Evolutionary conservation across 2,329 filamentous ascomycete genomes (phyloP), one percentile per base, ranked within the genome.

Genomic region (Alternaria consortialis): DNA sequence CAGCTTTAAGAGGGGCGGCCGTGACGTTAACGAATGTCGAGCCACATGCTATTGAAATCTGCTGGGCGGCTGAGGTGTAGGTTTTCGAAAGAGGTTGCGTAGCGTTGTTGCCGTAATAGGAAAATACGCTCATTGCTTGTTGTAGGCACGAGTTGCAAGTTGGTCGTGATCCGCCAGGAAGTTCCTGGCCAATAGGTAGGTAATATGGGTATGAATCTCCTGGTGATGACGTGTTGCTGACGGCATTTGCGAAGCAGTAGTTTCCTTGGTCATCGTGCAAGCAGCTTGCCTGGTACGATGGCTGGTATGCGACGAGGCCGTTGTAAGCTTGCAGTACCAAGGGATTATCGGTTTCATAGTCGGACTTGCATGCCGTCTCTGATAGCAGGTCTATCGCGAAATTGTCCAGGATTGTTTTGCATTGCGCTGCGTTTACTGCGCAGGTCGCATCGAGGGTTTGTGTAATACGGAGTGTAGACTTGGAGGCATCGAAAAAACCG

Each of bases 201-300:
- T 91, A 94, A 81, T 97, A 99, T 36, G 95, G 85, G 73, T 94
- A 94, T 34, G 88, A 86, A 75, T 95, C 90, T 32, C 88, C 87
- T 13, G 91, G 84, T 8, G 87, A 90, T 23, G 87, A 86, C 6
- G 82, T 76, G 79, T 97, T 97, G 48, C 91, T 93, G 62, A 94
- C 88, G 51, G 94, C 93, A 69, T 92, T 90, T 67, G 91, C 91
- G 77, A 93, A 97, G 81, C 94, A 97, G 67, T 88, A 86, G 52
- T 84, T 84, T 1, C 88, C 88, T 0, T 82, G 79, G 0, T 87
- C 83, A 74, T 92, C 87, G 62, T 87, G 88, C 20, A 97, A 85
- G 75, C 95, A 99, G 7, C 90, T 90, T 3, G 93, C 92, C 50
- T 87, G 85, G 80, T 94, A 97, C 31, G 97, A 81, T 29, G 90